These are phyloP conservation scores for Colletotrichum magnum DNA, from an alignment of 2,329 filamentous ascomycete genomes.

Conservation along the genomic window DNA sequence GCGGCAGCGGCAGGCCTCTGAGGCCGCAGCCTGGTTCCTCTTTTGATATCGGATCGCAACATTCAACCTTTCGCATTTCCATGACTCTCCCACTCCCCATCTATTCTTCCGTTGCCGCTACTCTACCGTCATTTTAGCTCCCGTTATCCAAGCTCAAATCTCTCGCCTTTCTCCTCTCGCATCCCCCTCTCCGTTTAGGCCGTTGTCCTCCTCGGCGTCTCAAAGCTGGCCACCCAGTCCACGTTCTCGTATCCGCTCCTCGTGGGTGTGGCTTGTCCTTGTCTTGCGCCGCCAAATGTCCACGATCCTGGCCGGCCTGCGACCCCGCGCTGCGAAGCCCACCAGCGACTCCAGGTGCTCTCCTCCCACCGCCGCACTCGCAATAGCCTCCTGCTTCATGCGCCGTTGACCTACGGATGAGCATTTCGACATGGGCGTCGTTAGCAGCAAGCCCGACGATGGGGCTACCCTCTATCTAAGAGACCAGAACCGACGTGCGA, in stretches of 20 bases:
- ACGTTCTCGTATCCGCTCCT: constrained; percentile 31
- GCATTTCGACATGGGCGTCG: constrained; percentile 83
- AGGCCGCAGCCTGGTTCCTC: constrained; percentile 35
- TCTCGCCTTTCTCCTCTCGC: constrained; percentile 1
- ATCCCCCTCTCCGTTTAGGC: constrained; percentile 26
- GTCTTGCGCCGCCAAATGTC: constrained; percentile 41
- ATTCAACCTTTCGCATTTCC: constrained; percentile 33
- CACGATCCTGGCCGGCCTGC: constrained; percentile 39
- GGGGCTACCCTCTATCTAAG: constrained; percentile 84
- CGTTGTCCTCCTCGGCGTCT: constrained; percentile 22
- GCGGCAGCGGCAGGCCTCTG: constrained; percentile 35
- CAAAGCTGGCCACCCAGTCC: constrained; percentile 35
- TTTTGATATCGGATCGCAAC: constrained; percentile 37
- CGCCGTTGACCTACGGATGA: constrained; percentile 39
- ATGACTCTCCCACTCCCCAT: constrained; percentile 26
- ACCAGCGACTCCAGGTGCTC: constrained; percentile 22
- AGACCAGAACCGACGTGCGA: constrained; percentile 91
- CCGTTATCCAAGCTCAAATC: not conserved
- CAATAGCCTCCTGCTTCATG: constrained; percentile 27
- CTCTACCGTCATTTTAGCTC: constrained; percentile 29
- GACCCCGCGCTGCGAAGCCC: constrained; percentile 41
- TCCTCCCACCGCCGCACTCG: constrained; percentile 15
- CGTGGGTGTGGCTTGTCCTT: constrained; percentile 39
- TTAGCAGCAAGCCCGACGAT: constrained; percentile 91
- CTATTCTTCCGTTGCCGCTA: constrained; percentile 29